Evolutionary conservation across 2,329 filamentous ascomycete genomes (phyloP).

Genomic region (Akanthomyces dipterigenus): DNA sequence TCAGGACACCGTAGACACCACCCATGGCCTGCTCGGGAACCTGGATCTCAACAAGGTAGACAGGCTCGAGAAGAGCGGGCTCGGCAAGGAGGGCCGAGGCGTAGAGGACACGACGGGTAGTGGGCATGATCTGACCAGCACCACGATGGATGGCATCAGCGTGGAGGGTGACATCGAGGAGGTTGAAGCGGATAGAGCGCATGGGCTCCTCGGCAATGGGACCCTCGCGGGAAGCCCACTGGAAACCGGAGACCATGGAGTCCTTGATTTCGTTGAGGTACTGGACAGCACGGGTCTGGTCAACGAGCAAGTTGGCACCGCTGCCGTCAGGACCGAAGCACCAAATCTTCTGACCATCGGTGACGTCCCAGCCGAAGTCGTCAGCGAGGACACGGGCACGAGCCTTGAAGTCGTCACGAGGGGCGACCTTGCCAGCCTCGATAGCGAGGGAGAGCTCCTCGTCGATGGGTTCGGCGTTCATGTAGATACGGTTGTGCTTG

Average conservation of each 20-base stretch:
- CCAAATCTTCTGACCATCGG: slow-evolving; percentile 99
- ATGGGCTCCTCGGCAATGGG: slow-evolving; percentile 97
- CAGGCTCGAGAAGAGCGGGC: slow-evolving; percentile 87
- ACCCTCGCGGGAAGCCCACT: slow-evolving; percentile 98
- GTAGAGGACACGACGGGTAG: slow-evolving; percentile 94
- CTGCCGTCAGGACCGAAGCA: slow-evolving; percentile 97
- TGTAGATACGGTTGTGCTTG: slow-evolving; percentile 99
- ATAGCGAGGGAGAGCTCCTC: slow-evolving; percentile 92
- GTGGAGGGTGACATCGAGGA: slow-evolving; percentile 98
- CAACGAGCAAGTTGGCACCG: slow-evolving; percentile 96
- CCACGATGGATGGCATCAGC: slow-evolving; percentile 99
- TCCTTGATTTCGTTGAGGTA: slow-evolving; percentile 99
- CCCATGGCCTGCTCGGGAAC: slow-evolving; percentile 98
- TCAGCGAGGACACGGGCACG: slow-evolving; percentile 95
- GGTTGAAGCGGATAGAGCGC: slow-evolving; percentile 96
- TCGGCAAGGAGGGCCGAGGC: slow-evolving; percentile 86
- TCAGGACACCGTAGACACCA: slow-evolving; percentile 99
- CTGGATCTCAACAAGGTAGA: slow-evolving; percentile 99
- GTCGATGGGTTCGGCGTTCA: slow-evolving; percentile 80
- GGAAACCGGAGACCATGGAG: slow-evolving; percentile 98
- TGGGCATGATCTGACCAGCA: slow-evolving; percentile 98
- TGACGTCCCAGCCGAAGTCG: slow-evolving; percentile 98
- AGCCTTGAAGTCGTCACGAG: slow-evolving; percentile 98
- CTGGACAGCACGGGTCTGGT: slow-evolving; percentile 99
- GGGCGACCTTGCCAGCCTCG: slow-evolving; percentile 82